phyloP scores from a whole-genome alignment of 164 flowering plant genomes.

The Tinospora cordifolia region DNA sequence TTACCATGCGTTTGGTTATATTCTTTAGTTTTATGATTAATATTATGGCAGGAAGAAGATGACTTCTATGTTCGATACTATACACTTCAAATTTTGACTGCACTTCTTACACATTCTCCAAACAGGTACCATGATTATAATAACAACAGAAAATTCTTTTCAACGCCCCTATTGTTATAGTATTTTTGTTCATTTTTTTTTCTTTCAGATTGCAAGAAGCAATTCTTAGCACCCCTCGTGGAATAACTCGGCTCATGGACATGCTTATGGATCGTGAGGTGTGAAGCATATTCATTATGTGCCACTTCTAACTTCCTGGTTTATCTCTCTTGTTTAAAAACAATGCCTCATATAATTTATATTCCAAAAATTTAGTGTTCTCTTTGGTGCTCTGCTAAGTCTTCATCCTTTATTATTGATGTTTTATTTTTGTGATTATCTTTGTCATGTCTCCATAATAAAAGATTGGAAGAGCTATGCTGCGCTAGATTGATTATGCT shows the following conservation, averaged over 20 bases:
- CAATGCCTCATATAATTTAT: background rate
- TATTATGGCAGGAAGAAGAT: conserved; percentile 67
- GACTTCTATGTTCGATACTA: conserved; percentile 96
- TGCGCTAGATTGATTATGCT: conserved; percentile 8
- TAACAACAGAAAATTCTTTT: background rate
- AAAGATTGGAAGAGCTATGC: background rate
- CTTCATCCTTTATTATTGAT: background rate
- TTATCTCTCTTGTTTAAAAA: background rate
- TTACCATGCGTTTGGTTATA: background rate
- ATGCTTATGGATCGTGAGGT: conserved; percentile 99
- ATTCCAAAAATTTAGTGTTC: background rate
- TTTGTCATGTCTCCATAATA: background rate
- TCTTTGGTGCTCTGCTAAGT: background rate
- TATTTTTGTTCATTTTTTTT: background rate
- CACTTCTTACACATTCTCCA: conserved; percentile 75
- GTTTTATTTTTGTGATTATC: background rate
- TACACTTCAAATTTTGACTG: conserved; percentile 88
- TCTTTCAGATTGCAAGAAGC: conserved; percentile 92
- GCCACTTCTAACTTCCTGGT: background rate
- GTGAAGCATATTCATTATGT: conserved; percentile 11
- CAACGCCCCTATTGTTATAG: background rate
- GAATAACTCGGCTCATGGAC: conserved; percentile 93
- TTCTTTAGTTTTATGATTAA: conserved; percentile 6
- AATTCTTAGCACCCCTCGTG: conserved; percentile 85
- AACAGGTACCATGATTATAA: conserved; percentile 43